Percentiles rank a stretch among this genome's conserved stretches.
Conservation (phyloP, 352 stramenopile species). For the Globisporangium nunn region DNA sequence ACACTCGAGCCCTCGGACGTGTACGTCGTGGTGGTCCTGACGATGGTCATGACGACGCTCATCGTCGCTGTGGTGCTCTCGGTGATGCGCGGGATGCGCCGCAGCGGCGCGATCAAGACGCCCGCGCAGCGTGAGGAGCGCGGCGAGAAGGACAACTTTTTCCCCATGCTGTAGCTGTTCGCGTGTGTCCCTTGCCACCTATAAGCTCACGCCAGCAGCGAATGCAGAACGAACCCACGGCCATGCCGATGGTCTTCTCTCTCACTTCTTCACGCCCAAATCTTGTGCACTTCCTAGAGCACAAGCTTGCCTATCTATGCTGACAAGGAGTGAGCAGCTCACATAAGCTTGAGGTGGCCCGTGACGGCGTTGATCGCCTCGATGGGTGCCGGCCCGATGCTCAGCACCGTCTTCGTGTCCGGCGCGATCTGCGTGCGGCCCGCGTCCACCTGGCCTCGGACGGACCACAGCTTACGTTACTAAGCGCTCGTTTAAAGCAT, state of each 20-base stretch:
- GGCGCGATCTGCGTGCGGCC: conserved; percentile 82
- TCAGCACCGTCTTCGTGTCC: conserved; percentile 78
- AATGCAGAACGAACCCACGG: background rate
- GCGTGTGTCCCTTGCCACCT: background rate
- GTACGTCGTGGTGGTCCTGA: conserved; percentile 35
- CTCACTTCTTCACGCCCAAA: background rate
- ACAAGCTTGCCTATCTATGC: background rate
- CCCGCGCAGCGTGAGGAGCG: conserved; percentile 17
- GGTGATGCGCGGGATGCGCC: conserved; percentile 27
- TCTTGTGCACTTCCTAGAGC: background rate
- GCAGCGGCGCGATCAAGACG: conserved; percentile 33
- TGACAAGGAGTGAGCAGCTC: conserved; percentile 4
- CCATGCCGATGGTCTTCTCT: background rate
- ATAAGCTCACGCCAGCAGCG: background rate
- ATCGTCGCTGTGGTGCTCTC: conserved; percentile 26
- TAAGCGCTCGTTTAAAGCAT: too few relatives aligned
- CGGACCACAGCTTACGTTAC: background rate
- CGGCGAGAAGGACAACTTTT: conserved; percentile 39
- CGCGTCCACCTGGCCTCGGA: conserved; percentile 46
- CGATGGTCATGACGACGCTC: conserved; percentile 29
- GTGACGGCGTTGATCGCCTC: conserved; percentile 65
- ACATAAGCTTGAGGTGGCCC: conserved; percentile 85
- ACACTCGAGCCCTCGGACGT: conserved; percentile 20
- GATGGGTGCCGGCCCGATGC: conserved; percentile 68
- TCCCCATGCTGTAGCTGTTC: conserved; percentile 36